Base-by-base conservation (phyloP, 2,329 filamentous ascomycete genomes). In the Chaetomium sp. region DNA sequence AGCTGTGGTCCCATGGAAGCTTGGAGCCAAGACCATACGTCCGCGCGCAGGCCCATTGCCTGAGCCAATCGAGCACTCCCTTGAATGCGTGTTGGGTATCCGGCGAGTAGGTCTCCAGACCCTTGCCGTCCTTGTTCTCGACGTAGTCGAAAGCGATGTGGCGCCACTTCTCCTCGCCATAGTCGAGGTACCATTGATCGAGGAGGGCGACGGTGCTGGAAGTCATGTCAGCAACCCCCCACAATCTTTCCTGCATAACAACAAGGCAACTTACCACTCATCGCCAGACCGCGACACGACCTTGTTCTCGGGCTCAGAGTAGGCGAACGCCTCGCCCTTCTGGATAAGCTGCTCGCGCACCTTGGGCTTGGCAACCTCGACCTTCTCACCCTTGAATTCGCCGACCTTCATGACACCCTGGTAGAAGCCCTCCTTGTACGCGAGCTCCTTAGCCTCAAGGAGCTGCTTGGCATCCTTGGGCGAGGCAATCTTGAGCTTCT, bases 101-200 rank as follows among this genome's bases (percentile, higher is more conserved):
- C 36, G 76, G 70, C n/a, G 79, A 83, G 74, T 88, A 97, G 6
- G 88, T 89, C 71, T 96, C 88, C 59, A 96, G 75, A 35, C 81
- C 82, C 60, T 81, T 81, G 57, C 81, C 81, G 58, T 85, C 79
- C 55, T 78, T 80, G 67, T 85, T 84, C 53, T 82, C 80, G 47
- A 95, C 84, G 68, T 88, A 86, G 62, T 86, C 79, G 53, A 91
- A 76, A 11, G 88, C 89, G 44, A 81, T 78, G 60, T 88, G 75
- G 68, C 88, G 88, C 94, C 94, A 97, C 49, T 86, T 80, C 44
- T 89, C 89, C 73, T 91, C 88, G 59, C 94, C 94, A 67, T 99
- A 99, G 74, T 96, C 92, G 65, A 99, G 78, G 74, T 95, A 99
- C 91, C 94, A 99, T 73, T 99, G 94, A 65, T 96, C 92, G 68